Evolutionary conservation across 1,284 basidiomycete species (phyloP).

Genomic region (Pyrrhoderma noxium): DNA sequence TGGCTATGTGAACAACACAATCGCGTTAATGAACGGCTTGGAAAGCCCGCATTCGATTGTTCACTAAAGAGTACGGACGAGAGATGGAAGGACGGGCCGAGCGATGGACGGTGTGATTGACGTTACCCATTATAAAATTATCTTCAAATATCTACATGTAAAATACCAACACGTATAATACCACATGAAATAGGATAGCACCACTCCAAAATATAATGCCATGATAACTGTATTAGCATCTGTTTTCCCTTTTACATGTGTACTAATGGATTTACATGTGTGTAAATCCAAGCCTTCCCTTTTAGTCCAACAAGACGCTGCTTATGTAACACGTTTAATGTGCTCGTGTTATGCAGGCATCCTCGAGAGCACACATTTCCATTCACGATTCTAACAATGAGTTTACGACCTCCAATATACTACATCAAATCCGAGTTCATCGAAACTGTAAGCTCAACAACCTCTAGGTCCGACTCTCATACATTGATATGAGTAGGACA

Average conservation of each 20-base stretch:
- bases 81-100: constrained; percentile 87
- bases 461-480: background rate
- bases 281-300: too few species aligned
- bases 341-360: too few species aligned
- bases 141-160: background rate
- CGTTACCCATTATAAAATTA: constrained; percentile 3
- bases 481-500: constrained; percentile 34
- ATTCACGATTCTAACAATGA: too few species aligned
- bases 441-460: constrained; percentile 23
- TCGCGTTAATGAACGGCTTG: constrained; percentile 79
- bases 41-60: constrained; percentile 81
- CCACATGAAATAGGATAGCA: too few species aligned
- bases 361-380: too few species aligned
- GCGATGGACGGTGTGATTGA: constrained; percentile 82
- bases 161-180: too few species aligned
- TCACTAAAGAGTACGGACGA: constrained; percentile 57
- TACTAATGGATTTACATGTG: too few species aligned
- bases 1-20: constrained; percentile 94
- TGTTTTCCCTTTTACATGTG: too few species aligned
- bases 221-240: too few species aligned
- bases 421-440: constrained; percentile 28
- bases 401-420: constrained; percentile 16
- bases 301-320: too few species aligned
- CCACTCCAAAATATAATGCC: too few species aligned
- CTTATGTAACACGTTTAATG: too few species aligned